phyloP scores from a whole-genome alignment of 1,139 yeast genomes.

The Zygoascus sp. region DNA sequence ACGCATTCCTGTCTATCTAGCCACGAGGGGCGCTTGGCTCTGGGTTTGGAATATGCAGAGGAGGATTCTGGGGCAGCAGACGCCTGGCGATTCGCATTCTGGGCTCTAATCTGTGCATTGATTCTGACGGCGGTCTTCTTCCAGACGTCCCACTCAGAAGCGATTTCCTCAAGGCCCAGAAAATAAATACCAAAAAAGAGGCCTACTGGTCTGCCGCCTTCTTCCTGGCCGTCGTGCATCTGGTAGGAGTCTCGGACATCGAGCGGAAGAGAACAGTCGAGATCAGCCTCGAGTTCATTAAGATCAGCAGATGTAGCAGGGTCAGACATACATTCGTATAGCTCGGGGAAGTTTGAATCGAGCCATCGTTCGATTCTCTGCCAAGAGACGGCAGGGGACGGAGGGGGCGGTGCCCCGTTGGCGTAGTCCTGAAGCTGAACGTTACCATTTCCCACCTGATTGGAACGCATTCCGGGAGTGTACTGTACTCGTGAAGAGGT shows the following conservation, averaged over 20 bases:
- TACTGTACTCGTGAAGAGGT: constrained; percentile 29
- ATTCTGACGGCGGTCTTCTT: constrained; percentile 51
- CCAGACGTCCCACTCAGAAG: constrained; percentile 72
- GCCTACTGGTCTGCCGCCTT: constrained; percentile 73
- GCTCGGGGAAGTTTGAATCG: constrained; percentile 74
- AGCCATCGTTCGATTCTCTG: constrained; percentile 67
- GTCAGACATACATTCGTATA: constrained; percentile 63
- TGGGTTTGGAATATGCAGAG: constrained; percentile 10
- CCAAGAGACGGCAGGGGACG: constrained; percentile 70
- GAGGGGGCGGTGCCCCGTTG: constrained; percentile 59
- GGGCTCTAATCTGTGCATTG: constrained; percentile 25
- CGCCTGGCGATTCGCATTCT: constrained; percentile 12
- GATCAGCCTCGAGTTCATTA: constrained; percentile 70
- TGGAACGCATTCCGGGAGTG: constrained; percentile 37
- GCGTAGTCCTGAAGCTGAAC: constrained; percentile 48
- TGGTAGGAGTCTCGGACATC: constrained; percentile 73
- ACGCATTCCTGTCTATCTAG: constrained; percentile 54
- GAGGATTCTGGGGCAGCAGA: constrained; percentile 12
- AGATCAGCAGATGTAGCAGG: constrained; percentile 74
- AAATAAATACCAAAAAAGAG: constrained; percentile 65
- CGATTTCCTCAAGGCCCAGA: constrained; percentile 64
- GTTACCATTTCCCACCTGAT: constrained; percentile 35
- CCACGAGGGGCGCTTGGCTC: constrained; percentile 26
- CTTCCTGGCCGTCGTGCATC: constrained; percentile 77
- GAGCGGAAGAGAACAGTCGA: constrained; percentile 60